These are phyloP conservation scores for Rhizopogon vulgaris DNA, from an alignment of 768 basidiomycete genomes.

Conservation along the genomic window DNA sequence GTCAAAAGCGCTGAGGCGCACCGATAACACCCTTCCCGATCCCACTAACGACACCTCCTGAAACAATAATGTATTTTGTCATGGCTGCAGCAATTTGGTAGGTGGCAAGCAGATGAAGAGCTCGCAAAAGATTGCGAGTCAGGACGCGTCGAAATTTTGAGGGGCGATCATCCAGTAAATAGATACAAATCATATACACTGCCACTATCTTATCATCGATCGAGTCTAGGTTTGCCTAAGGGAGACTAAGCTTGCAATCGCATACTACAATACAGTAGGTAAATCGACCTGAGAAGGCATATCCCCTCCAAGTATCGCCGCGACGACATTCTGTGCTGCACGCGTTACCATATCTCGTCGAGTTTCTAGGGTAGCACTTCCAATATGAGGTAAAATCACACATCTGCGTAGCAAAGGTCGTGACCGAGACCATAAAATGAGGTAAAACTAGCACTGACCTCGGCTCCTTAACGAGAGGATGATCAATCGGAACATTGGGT, in stretches of 20 bases:
- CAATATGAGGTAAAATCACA: constrained; percentile 85
- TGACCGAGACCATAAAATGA: not conserved
- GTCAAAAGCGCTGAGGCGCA: constrained; percentile 34
- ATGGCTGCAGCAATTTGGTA: constrained; percentile 32
- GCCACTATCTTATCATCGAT: constrained; percentile 5
- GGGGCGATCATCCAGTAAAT: constrained; percentile 2
- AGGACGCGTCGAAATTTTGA: constrained; percentile 12
- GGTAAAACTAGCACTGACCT: constrained; percentile 34
- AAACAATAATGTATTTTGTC: constrained; percentile 96
- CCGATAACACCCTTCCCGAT: constrained; percentile 99
- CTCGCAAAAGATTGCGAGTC: constrained; percentile 6
- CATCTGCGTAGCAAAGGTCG: constrained; percentile 39
- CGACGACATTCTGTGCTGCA: constrained; percentile 57
- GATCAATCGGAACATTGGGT: constrained; percentile 64
- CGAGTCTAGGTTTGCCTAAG: too few species aligned
- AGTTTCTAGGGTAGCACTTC: constrained; percentile 83
- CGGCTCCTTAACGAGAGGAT: constrained; percentile 75
- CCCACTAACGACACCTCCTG: constrained; percentile 95
- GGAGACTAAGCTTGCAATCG: too few species aligned
- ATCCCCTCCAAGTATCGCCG: constrained; percentile 38
- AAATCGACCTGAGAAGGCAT: constrained; percentile 53
- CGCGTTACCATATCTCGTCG: constrained; percentile 75
- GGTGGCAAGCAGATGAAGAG: constrained; percentile 5
- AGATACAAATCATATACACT: constrained; percentile 1
- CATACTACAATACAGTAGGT: constrained; percentile 7